Conservation (phyloP, 495 filamentous ascomycete genomes). For the Daldinia caldariorum region DNA sequence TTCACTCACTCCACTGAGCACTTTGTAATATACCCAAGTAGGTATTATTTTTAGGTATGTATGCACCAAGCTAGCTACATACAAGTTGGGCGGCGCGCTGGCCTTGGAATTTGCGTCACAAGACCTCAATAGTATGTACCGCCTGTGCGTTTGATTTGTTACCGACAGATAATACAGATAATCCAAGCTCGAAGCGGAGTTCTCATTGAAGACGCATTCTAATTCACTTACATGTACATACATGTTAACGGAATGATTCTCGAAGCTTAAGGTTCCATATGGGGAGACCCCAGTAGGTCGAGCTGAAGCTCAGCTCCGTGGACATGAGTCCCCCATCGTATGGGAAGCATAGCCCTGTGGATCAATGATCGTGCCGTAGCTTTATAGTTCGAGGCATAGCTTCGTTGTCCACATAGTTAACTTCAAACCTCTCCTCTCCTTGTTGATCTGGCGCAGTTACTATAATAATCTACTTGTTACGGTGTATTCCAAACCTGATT, state of each 20-base stretch:
- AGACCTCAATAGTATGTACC: not conserved
- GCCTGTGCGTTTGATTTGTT: constrained; percentile 1
- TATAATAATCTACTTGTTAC: constrained; percentile 1
- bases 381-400: not conserved
- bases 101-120: constrained; percentile 10
- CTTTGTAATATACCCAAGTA: not conserved
- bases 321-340: too few species aligned
- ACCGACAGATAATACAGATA: not conserved
- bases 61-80: not conserved
- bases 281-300: too few species aligned
- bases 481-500: not conserved
- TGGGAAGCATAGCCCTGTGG: constrained; percentile 1
- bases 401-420: not conserved
- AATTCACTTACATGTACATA: not conserved
- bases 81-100: constrained; percentile 4
- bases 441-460: not conserved
- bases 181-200: not conserved
- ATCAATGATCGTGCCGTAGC: not conserved
- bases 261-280: constrained; percentile 8
- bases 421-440: too few species aligned
- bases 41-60: not conserved
- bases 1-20: not conserved
- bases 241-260: constrained; percentile 18
- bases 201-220: not conserved
- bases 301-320: constrained; percentile 26